Conservation (phyloP, 2,329 filamentous ascomycete species). For the Ophiocordyceps camponoti-floridani region DNA sequence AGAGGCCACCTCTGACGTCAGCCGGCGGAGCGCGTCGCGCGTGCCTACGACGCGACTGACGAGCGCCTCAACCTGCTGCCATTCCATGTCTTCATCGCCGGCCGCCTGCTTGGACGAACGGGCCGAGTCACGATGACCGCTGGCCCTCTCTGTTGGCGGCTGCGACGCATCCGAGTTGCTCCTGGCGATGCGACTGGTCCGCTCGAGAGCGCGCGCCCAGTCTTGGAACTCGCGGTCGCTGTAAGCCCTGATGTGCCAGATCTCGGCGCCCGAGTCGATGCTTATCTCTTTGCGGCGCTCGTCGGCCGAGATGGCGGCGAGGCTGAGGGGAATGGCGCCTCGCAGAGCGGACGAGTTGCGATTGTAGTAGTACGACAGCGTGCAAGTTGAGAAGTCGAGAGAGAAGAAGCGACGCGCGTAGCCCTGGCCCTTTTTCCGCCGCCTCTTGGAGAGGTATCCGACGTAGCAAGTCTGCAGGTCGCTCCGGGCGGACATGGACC, state of each 20-base stretch:
- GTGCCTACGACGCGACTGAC: conserved; percentile 77
- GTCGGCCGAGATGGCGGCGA: conserved; percentile 82
- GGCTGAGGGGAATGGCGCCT: conserved; percentile 77
- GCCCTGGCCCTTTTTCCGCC: conserved; percentile 84
- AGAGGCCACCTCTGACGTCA: conserved; percentile 70
- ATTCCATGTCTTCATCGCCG: conserved; percentile 57
- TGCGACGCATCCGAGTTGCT: conserved; percentile 24
- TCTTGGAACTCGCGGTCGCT: conserved; percentile 72
- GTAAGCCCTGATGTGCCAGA: conserved; percentile 81
- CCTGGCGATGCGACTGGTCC: conserved; percentile 50
- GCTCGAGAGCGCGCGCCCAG: conserved; percentile 76
- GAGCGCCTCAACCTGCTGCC: conserved; percentile 70
- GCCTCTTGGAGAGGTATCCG: conserved; percentile 72
- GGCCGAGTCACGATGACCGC: conserved; percentile 9
- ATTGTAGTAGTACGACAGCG: conserved; percentile 90
- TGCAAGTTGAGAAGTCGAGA: conserved; percentile 83
- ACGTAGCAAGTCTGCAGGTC: conserved; percentile 52
- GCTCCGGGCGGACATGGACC: conserved; percentile 33
- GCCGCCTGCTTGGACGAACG: conserved; percentile 14
- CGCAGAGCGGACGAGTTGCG: conserved; percentile 82
- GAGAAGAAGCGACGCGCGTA: conserved; percentile 92
- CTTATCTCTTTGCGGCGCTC: conserved; percentile 81
- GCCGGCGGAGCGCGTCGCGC: conserved; percentile 67
- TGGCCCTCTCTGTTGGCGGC: conserved; percentile 8
- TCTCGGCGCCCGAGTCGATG: conserved; percentile 89